Conservation (phyloP, 371 early-diverging fungal genomes). For the Coemansia sp. region DNA sequence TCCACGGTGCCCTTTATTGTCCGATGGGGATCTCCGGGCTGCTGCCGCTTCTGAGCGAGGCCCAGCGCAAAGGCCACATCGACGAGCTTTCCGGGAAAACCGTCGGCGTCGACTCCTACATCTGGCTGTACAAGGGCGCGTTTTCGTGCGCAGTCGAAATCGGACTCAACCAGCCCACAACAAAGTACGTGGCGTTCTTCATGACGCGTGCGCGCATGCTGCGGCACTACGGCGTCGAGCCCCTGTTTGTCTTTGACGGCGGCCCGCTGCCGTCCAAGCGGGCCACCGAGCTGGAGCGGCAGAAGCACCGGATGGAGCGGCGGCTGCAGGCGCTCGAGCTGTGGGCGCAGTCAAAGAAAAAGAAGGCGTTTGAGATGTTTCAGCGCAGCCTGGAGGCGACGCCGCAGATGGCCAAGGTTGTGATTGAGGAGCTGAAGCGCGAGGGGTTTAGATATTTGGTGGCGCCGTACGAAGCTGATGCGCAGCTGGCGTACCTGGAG, state of each 20-base stretch:
- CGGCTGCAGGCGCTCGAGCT: slow-evolving; percentile 56
- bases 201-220: slow-evolving; percentile 73
- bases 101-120: slow-evolving; percentile 90
- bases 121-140: slow-evolving; percentile 89
- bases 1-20: no score
- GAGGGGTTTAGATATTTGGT: slow-evolving; percentile 78
- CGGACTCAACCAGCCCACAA: slow-evolving; percentile 61
- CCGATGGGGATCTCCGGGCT: slow-evolving; percentile 87
- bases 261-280: slow-evolving; percentile 83
- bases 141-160: slow-evolving; percentile 80
- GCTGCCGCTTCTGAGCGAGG: slow-evolving; percentile 71
- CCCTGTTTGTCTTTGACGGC: slow-evolving; percentile 97
- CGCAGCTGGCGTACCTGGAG: slow-evolving; percentile 90
- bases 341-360: slow-evolving; percentile 55
- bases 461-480: slow-evolving; percentile 99
- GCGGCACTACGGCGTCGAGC: slow-evolving; percentile 67
- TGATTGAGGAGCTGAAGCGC: slow-evolving; percentile 70
- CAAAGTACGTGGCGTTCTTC: slow-evolving; percentile 56
- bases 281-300: slow-evolving; percentile 72
- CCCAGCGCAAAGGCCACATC: slow-evolving; percentile 66
- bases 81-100: slow-evolving; percentile 66
- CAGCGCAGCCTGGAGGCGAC: slow-evolving; percentile 72
- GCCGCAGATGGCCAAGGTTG: slow-evolving; percentile 72
- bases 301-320: slow-evolving; percentile 58
- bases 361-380: slow-evolving; percentile 70